These are phyloP conservation scores for Rhodomyrtus tomentosa DNA, from an alignment of 345 rosid species.

Conservation along the genomic window DNA sequence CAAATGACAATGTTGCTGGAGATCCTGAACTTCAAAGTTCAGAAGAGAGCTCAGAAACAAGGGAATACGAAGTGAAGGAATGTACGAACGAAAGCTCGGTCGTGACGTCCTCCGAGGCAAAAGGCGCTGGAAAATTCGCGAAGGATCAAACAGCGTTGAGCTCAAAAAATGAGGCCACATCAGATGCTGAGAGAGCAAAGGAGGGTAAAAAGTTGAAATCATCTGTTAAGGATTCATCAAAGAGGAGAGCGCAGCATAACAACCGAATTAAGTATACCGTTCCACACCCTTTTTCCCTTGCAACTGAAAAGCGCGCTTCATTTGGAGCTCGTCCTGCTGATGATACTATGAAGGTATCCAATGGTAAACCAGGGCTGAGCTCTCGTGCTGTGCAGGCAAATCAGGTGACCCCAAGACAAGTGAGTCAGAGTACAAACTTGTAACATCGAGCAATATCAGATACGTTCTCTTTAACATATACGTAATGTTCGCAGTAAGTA, in stretches of 20 bases:
- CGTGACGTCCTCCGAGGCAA: slow-evolving; percentile 22
- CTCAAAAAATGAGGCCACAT: slow-evolving; percentile 9
- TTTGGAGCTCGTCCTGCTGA: slow-evolving; percentile 38
- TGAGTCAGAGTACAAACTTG: not conserved
- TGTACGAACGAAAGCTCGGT: slow-evolving; percentile 49
- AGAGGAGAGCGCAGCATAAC: slow-evolving; percentile 16
- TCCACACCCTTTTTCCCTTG: slow-evolving; percentile 83
- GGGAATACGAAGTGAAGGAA: slow-evolving; percentile 76
- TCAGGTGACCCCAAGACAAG: not conserved
- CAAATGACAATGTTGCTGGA: slow-evolving; percentile 31
- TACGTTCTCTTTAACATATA: not conserved
- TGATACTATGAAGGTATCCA: slow-evolving; percentile 11
- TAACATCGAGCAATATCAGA: not conserved
- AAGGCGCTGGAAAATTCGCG: slow-evolving; percentile 11
- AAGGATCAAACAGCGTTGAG: slow-evolving; percentile 10
- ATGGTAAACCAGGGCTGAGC: not conserved
- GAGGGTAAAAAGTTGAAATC: slow-evolving; percentile 17
- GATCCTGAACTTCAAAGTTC: slow-evolving; percentile 27
- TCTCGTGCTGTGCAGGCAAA: not conserved
- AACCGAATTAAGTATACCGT: slow-evolving; percentile 57
- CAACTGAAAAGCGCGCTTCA: slow-evolving; percentile 85
- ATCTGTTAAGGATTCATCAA: slow-evolving; percentile 30
- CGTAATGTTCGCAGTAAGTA: not conserved
- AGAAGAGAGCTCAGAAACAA: slow-evolving; percentile 51
- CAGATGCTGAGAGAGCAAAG: slow-evolving; percentile 15